phyloP scores from a whole-genome alignment of 2,329 filamentous ascomycete species.

The Arthrinium puccinioides region DNA sequence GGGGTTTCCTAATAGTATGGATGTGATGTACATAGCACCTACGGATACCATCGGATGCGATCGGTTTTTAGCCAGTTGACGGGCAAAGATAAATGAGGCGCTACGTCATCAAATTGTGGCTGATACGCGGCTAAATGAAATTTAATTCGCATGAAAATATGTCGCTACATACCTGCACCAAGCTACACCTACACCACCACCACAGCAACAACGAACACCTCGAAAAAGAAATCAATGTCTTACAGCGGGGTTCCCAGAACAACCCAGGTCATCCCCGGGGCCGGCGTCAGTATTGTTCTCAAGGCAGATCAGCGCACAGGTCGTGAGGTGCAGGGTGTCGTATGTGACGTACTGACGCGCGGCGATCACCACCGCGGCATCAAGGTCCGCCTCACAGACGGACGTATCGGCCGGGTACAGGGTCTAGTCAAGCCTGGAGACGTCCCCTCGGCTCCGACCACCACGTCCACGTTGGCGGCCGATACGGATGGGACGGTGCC shows the following conservation, averaged over 20 bases:
- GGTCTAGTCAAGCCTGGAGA: constrained; percentile 34
- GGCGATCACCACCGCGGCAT: constrained; percentile 73
- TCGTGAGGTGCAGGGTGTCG: constrained; percentile 57
- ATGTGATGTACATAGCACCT: too few relatives aligned
- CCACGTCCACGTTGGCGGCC: background rate
- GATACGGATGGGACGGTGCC: background rate
- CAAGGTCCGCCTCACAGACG: constrained; percentile 67
- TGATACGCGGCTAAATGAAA: too few relatives aligned
- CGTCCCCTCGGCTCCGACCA: background rate
- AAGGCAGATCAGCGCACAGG: constrained; percentile 73
- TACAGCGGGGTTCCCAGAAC: constrained; percentile 34
- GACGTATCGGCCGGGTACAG: constrained; percentile 69
- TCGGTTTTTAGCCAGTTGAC: too few relatives aligned
- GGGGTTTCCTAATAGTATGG: too few relatives aligned
- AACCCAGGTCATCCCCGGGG: constrained; percentile 51
- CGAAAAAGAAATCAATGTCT: too few relatives aligned
- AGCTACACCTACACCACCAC: too few relatives aligned
- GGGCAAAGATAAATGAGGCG: too few relatives aligned
- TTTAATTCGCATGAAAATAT: too few relatives aligned
- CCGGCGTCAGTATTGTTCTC: constrained; percentile 63
- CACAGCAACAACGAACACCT: too few relatives aligned
- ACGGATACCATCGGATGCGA: too few relatives aligned
- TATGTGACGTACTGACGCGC: constrained; percentile 61
- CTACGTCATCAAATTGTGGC: too few relatives aligned
- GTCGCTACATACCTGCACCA: too few relatives aligned